Evolutionary conservation across 1,284 basidiomycete species (phyloP).

Genomic region (Apiotrichum domesticum): DNA sequence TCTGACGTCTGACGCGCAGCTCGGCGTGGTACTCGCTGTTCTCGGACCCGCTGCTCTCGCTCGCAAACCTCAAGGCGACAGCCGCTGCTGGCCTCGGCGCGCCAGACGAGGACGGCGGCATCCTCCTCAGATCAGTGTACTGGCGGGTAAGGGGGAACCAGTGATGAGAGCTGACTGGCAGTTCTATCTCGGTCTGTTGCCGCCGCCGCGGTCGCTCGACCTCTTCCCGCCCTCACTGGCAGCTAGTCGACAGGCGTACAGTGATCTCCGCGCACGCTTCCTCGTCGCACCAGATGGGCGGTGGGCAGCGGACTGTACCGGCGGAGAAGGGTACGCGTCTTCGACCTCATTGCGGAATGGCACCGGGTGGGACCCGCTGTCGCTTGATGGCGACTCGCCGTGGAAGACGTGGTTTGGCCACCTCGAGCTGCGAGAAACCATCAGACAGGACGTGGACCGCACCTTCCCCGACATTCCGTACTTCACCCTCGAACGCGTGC

Average conservation of each 20-base stretch:
- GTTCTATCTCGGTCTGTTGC: conserved; percentile 45
- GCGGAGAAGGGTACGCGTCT: conserved; percentile 24
- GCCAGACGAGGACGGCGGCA: conserved; percentile 29
- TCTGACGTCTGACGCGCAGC: conserved; percentile 13
- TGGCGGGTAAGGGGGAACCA: conserved; percentile 40
- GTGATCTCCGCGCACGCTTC: conserved; percentile 41
- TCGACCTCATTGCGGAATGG: conserved; percentile 1
- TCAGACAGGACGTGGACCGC: conserved; percentile 84
- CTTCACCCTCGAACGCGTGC: conserved; percentile 68
- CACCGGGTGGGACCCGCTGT: conserved; percentile 71
- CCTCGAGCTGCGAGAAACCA: conserved; percentile 76
- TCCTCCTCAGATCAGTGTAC: conserved; percentile 42
- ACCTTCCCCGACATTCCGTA: conserved; percentile 91
- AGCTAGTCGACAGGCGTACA: conserved; percentile 34
- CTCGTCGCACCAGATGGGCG: conserved; percentile 50
- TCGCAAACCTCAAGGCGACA: conserved; percentile 28
- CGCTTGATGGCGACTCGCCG: conserved; percentile 75
- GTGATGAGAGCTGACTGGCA: conserved; percentile 13
- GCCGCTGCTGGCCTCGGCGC: conserved; percentile 37
- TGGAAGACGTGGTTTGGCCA: conserved; percentile 88
- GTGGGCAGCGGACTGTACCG: conserved; percentile 48
- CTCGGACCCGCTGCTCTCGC: conserved; percentile 43
- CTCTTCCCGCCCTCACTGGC: conserved; percentile 31
- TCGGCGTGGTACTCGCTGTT: conserved; percentile 37
- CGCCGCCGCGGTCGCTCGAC: conserved; percentile 38